Conservation (phyloP, 1,284 basidiomycete genomes). For the Sanghuangporus sanghuang region DNA sequence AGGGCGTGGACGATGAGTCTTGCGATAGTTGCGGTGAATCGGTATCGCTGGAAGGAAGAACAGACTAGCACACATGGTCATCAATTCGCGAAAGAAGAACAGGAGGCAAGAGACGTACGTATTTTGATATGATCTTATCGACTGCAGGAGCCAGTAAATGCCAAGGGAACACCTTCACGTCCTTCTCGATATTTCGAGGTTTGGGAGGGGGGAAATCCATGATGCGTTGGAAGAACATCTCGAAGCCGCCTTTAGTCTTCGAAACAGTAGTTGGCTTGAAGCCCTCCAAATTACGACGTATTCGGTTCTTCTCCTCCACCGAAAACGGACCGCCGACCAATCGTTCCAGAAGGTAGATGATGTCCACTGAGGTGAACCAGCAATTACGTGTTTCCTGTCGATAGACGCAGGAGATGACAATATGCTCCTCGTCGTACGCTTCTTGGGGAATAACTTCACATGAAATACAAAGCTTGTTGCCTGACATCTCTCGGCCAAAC, state of each 20-base stretch:
- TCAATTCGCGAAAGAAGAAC: neutral
- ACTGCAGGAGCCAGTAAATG: slow-evolving; percentile 72
- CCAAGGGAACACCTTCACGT: slow-evolving; percentile 98
- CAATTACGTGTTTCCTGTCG: slow-evolving; percentile 73
- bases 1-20: neutral
- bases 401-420: slow-evolving; percentile 87
- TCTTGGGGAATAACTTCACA: slow-evolving; percentile 58
- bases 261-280: slow-evolving; percentile 88
- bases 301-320: slow-evolving; percentile 95
- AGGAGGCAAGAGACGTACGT: slow-evolving; percentile 53
- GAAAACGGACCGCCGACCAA: slow-evolving; percentile 82
- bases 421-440: slow-evolving; percentile 50
- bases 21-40: neutral
- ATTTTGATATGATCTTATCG: slow-evolving; percentile 93
- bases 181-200: slow-evolving; percentile 96
- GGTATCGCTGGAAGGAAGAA: slow-evolving; percentile 5
- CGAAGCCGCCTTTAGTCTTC: slow-evolving; percentile 77
- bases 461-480: slow-evolving; percentile 55
- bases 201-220: slow-evolving; percentile 95
- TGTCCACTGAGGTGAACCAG: slow-evolving; percentile 92
- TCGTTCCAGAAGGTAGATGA: slow-evolving; percentile 88
- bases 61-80: slow-evolving; percentile 1
- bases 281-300: slow-evolving; percentile 89
- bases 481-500: slow-evolving; percentile 59
- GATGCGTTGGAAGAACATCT: slow-evolving; percentile 85